Evolutionary conservation across 257 asterid genomes (phyloP), one percentile per base, ranked within the genome.

Genomic region (Solanum boliviense): DNA sequence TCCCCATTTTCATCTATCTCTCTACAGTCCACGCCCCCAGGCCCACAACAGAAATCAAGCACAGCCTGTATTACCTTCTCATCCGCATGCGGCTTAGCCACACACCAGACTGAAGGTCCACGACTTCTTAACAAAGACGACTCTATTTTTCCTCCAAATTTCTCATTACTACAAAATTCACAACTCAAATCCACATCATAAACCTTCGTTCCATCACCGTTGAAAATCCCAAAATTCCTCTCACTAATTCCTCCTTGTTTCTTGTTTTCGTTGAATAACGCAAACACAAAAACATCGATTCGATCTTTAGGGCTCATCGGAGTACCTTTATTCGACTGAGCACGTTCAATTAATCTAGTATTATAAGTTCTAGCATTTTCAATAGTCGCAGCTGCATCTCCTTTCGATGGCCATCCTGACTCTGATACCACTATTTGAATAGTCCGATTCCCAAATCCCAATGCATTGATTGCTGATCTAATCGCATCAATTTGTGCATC

Each of bases 71-170:
- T 65, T 88, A 93, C 90, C 90, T 91, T 92, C 91, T 93, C 95
- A 72, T 93, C 94, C 1, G 95, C 93, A 18, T 93, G 95, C 1
- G 95, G 95, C 68, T 94, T 93, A 3, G 95, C 95, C 85, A 94
- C 97, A 39, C 97, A 93, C 97, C 97, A 94, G 31, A 93, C 97
- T 5, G 95, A 91, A 70, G 95, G 97, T 7, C 97, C 95, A 76
- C 35, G 35, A 27, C 92, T 87, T 5, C 91, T 87, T 5, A 18
- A 15, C 18, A 84, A 91, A 83, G 76, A 70, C 9, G 18, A 70
- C 6, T 13, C 75, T 68, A 71, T 18, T 44, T 81, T 92, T 90
- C 88, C 91, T 85, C 94, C 91, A 84, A 94, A 92, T 60, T 89
- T 91, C 5, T 81, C 90, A 4, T 82, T 83, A 6, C 92, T 89